Evolutionary conservation across 441 rosid genomes (phyloP), one percentile per base, ranked within the genome.

Genomic region (Populus hybrid): DNA sequence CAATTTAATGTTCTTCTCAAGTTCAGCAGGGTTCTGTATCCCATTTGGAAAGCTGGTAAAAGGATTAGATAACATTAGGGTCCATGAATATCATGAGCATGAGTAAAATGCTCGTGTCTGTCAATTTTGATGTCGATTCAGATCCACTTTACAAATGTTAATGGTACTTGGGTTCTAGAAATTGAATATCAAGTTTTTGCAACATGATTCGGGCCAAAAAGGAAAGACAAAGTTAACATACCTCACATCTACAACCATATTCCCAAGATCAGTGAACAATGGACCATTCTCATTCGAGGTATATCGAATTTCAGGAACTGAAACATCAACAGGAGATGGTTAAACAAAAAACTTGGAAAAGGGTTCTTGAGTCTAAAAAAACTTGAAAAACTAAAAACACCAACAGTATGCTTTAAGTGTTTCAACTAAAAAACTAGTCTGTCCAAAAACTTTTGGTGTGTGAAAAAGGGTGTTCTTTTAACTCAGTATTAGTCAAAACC

Each of bases 301-400:
- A 4, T 8, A 70, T 70, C 73, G 73, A 70, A 24, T 70, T 70
- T 40, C 73, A 70, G 73, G 73, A 70, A 14, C 73, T 70, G 73
- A 40, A 8, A 70, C 59, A 70, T n/a, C 28, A 40, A 40, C 21
- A 70, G 10, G 35, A 70, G 12, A 70, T 7, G 12, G 34, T 46
- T 46, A 46, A 46, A 46, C 2, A 12, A 46, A 14, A 46, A 12
- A 46, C 20, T 4, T 46, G 57, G 57, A 46, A 46, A 46, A 46
- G 18, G 57, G 20, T 40, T 40, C 4, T 40, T 10, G 46, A 40
- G 14, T 40, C 46, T 40, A 10, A 3, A 40, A 10, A 40, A 40
- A 10, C 46, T 40, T 10, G 46, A 40, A 10, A 38, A 40, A 40
- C 46, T 10, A 40, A 40, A 40, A 40, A 10, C 46, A 40, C 12